These are phyloP conservation scores for Gossypium trilobum DNA, from an alignment of 441 rosid genomes.

Conservation along the genomic window DNA sequence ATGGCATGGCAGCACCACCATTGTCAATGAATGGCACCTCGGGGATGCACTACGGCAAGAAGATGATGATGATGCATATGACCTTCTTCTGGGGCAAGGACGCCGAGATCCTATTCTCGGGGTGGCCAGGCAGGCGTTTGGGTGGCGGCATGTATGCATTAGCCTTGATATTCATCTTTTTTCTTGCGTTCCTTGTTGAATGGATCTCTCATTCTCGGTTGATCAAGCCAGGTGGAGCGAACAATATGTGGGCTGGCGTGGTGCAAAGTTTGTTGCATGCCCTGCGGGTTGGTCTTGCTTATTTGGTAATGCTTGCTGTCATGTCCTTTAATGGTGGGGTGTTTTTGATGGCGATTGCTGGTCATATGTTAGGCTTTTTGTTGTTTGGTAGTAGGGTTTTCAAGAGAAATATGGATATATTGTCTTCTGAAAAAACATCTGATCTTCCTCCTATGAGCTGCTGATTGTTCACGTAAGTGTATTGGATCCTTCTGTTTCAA, in stretches of 20 bases:
- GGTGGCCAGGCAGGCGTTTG: constrained; percentile 30
- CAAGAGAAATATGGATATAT: constrained; percentile 6
- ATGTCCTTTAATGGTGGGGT: constrained; percentile 61
- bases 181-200: constrained; percentile 29
- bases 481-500: neutral
- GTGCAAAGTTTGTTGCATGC: constrained; percentile 29
- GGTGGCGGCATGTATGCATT: constrained; percentile 32
- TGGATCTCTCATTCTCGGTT: constrained; percentile 29
- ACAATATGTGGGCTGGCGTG: constrained; percentile 22
- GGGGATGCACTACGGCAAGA: constrained; percentile 12
- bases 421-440: neutral
- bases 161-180: constrained; percentile 27
- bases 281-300: constrained; percentile 29
- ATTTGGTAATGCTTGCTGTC: constrained; percentile 43
- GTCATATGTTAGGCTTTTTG: constrained; percentile 39
- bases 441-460: constrained; percentile 35
- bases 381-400: constrained; percentile 38
- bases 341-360: constrained; percentile 37
- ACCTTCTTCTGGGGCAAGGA: constrained; percentile 45
- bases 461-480: neutral
- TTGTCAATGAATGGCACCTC: neutral
- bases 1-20: constrained; percentile 28
- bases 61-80: constrained; percentile 46
- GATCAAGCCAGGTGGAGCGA: constrained; percentile 13
- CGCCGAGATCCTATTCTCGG: constrained; percentile 36